Percentiles rank a stretch among this genome's conserved stretches.
Evolutionary conservation across 495 filamentous ascomycete genomes (phyloP).

Genomic region (Pyrenopolyporus hunteri): DNA sequence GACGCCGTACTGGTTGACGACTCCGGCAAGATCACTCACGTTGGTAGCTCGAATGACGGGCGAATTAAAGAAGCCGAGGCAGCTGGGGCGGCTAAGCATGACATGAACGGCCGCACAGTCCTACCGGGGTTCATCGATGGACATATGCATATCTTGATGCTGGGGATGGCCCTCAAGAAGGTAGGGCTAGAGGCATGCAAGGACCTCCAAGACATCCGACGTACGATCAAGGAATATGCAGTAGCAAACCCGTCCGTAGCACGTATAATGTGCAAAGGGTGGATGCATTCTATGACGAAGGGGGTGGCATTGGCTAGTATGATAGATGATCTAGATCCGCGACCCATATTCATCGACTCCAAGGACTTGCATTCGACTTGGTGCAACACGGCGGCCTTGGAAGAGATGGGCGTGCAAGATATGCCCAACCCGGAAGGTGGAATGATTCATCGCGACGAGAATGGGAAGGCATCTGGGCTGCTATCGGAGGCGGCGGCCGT

Average conservation of each 20-base stretch:
- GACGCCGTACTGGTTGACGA: constrained; percentile 44
- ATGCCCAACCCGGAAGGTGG: constrained; percentile 62
- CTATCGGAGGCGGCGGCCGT: constrained; percentile 63
- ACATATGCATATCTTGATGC: constrained; percentile 67
- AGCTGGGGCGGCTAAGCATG: constrained; percentile 43
- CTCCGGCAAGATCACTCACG: constrained; percentile 42
- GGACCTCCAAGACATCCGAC: constrained; percentile 59
- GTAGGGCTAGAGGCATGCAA: constrained; percentile 60
- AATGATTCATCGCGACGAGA: constrained; percentile 58
- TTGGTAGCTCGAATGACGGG: constrained; percentile 51
- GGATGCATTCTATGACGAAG: constrained; percentile 65
- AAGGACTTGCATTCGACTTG: constrained; percentile 69
- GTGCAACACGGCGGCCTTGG: constrained; percentile 62
- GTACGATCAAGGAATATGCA: constrained; percentile 57
- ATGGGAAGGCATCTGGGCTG: constrained; percentile 60
- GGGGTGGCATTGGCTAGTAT: constrained; percentile 57
- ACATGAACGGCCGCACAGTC: constrained; percentile 57
- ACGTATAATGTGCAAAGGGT: constrained; percentile 63
- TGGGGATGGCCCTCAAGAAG: constrained; percentile 65
- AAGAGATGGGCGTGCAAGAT: constrained; percentile 56
- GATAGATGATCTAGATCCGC: constrained; percentile 62
- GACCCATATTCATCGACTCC: constrained; percentile 66
- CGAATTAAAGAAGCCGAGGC: constrained; percentile 41
- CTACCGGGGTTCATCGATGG: constrained; percentile 70
- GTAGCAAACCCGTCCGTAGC: constrained; percentile 53